Base-by-base conservation (phyloP, 495 filamentous ascomycete species). In the Xylaria curta region DNA sequence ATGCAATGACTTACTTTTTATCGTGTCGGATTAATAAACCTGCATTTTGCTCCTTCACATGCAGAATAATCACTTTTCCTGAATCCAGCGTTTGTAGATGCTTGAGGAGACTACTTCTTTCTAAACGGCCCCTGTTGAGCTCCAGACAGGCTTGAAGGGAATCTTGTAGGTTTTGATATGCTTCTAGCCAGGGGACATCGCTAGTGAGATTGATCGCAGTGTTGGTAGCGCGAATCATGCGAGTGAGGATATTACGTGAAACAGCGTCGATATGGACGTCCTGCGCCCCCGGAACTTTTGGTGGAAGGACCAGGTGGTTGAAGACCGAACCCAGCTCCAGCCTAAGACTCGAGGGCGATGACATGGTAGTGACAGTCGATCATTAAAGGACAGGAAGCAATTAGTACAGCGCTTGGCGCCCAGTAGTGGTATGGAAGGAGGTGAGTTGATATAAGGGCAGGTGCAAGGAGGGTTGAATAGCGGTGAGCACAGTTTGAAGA, bases 1-100 rank as follows among this genome's bases (percentile, higher is more conserved):
- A 24, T 7, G 10, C 2, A 17, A 9, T 8, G 3, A 83, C 86
- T 82, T 73, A 87, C 86, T 63, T 17, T 3, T 40, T 44, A 15
- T 80, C 75, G 8, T 78, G 76, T 49, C 83, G 82, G 38, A 91
- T 78, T 6, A 90, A 72, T 15, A 90, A 65, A 13, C 81, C 87
- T 3, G 89, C 86, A 82, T 90, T 91, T 71, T 90, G 89, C 58
- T 84, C 80, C 4, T 75, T 70, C 26, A 91, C 73, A 75, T 88
- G 76, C 8, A 89, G 54, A 19, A 88, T 82, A 19, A 90, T 72
- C 19, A 78, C 70, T 54, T 76, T 69, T 19, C 76, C 66, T 1
- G 69, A 66, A 17, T 81, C 60, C 5, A 88, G 74, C 0, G 70
- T 58, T 1, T 70, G 24, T 10, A 88, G 75, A n/a, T 77, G 78